Evolutionary conservation across 257 asterid species (phyloP).

Genomic region (Plantago ovata): DNA sequence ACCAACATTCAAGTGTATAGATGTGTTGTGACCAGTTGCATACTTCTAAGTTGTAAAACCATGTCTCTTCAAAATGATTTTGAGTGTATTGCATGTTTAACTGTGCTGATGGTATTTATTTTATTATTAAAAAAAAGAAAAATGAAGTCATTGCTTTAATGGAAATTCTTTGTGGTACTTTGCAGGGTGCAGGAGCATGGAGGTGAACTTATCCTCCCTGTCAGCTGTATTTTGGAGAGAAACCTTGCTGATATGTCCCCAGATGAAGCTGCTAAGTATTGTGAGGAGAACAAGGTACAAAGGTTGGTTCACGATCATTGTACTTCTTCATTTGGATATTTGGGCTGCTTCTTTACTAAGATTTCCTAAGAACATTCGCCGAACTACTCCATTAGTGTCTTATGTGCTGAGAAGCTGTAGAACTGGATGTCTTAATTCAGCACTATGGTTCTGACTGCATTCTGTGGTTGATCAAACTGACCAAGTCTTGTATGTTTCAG

Average conservation of each 20-base stretch:
- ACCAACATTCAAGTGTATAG: too few species aligned
- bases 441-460: constrained; percentile 5
- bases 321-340: constrained; percentile 10
- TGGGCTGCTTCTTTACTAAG: neutral
- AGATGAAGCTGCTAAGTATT: constrained; percentile 86
- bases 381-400: neutral
- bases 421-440: neutral
- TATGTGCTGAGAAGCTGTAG: neutral
- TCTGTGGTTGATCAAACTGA: constrained; percentile 21
- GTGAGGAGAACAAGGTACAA: constrained; percentile 91
- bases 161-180: constrained; percentile 18
- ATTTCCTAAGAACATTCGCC: neutral
- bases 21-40: too few species aligned
- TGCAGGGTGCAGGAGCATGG: constrained; percentile 99
- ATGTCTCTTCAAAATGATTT: too few species aligned
- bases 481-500: constrained; percentile 42
- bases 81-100: too few species aligned
- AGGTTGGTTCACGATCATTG: constrained; percentile 49
- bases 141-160: neutral
- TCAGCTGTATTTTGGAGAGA: constrained; percentile 90
- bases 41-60: too few species aligned
- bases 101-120: neutral
- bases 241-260: constrained; percentile 79
- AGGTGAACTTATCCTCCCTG: constrained; percentile 83
- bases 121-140: constrained; percentile 6